Conservation (phyloP, 495 filamentous ascomycete genomes). For the Glutinoglossum americanum region DNA sequence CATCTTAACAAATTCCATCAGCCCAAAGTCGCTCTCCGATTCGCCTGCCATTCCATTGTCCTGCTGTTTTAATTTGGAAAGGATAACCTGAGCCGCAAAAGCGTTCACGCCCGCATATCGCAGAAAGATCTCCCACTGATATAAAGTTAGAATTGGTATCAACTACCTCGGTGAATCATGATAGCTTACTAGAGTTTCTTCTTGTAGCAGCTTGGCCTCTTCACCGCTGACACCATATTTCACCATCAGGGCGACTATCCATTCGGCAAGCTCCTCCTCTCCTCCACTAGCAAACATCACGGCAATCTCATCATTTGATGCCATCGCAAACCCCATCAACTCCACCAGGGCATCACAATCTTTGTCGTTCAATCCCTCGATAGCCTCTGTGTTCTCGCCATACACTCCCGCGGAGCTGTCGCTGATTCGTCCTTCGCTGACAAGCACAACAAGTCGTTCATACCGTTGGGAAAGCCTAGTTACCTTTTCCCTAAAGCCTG, state of each 20-base stretch:
- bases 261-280: slow-evolving; percentile 31
- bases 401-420: slow-evolving; percentile 15
- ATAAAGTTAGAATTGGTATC: neutral
- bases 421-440: slow-evolving; percentile 30
- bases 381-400: slow-evolving; percentile 9
- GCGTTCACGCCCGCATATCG: slow-evolving; percentile 56
- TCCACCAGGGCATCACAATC: slow-evolving; percentile 32
- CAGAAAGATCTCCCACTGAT: slow-evolving; percentile 49
- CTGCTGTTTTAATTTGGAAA: slow-evolving; percentile 27
- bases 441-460: slow-evolving; percentile 47
- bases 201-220: slow-evolving; percentile 14
- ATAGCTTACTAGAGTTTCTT: slow-evolving; percentile 17
- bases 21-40: slow-evolving; percentile 18
- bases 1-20: slow-evolving; percentile 39
- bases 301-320: slow-evolving; percentile 20
- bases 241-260: slow-evolving; percentile 30
- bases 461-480: slow-evolving; percentile 34
- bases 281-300: slow-evolving; percentile 36
- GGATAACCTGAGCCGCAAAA: slow-evolving; percentile 52
- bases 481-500: slow-evolving; percentile 35
- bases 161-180: neutral
- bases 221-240: slow-evolving; percentile 13
- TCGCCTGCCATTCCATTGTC: neutral
- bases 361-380: slow-evolving; percentile 14
- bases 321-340: slow-evolving; percentile 28